Evolutionary conservation across 495 filamentous ascomycete species (phyloP).

Genomic region (Pyronema domesticum): DNA sequence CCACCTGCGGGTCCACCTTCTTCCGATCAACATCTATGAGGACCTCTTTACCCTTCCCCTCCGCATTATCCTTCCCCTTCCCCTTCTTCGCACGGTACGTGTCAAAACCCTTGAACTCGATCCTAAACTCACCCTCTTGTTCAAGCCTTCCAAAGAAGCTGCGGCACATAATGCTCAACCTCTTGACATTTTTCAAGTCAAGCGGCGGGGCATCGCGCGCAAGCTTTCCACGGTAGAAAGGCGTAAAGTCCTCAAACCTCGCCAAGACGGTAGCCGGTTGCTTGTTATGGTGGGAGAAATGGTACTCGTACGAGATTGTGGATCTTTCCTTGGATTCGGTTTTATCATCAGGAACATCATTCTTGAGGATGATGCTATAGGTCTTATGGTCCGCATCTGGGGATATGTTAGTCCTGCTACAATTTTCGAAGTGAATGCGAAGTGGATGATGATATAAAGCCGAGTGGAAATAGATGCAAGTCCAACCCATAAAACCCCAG

Average conservation of each 20-base stretch:
- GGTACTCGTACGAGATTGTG: constrained; percentile 34
- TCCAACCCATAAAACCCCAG: not conserved
- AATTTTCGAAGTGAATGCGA: not conserved
- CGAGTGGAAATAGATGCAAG: not conserved
- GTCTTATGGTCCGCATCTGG: constrained; percentile 31
- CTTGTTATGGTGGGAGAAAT: constrained; percentile 15
- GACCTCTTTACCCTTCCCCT: not conserved
- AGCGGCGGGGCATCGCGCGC: constrained; percentile 33
- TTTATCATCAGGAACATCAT: constrained; percentile 36
- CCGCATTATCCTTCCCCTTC: not conserved
- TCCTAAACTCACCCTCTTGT: not conserved
- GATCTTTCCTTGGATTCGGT: constrained; percentile 48
- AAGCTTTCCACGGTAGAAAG: constrained; percentile 56
- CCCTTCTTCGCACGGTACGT: not conserved
- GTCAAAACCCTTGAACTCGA: not conserved
- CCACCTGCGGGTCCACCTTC: not conserved
- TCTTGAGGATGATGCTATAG: constrained; percentile 60
- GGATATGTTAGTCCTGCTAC: constrained; percentile 12
- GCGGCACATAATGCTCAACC: constrained; percentile 57
- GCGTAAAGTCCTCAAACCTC: constrained; percentile 41
- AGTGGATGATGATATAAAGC: not conserved
- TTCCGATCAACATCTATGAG: not conserved
- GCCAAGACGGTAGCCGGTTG: constrained; percentile 9
- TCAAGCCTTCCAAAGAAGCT: constrained; percentile 36
- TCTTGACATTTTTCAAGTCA: constrained; percentile 39